Evolutionary conservation across 805 yeast species (phyloP).

Genomic region (Torulaspora maleeae): DNA sequence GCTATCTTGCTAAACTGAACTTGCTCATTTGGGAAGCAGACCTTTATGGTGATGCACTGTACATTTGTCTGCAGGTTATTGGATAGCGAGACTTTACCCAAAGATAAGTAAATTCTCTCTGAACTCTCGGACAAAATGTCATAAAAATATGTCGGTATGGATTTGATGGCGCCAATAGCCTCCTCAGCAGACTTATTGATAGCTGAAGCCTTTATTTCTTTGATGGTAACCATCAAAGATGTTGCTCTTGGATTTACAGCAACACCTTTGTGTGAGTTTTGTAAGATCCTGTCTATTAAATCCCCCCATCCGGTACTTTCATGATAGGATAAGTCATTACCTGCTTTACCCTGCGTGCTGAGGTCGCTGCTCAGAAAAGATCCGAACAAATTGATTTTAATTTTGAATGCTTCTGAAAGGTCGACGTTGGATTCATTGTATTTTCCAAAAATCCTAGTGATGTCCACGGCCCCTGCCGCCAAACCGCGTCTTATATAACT

Average conservation of each 20-base stretch:
- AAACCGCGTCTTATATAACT: conserved; percentile 64
- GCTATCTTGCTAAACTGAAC: conserved; percentile 64
- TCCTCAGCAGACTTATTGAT: conserved; percentile 38
- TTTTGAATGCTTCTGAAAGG: conserved; percentile 60
- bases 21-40: conserved; percentile 40
- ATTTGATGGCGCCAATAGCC: conserved; percentile 62
- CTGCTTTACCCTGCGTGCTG: conserved; percentile 17
- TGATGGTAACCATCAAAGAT: conserved; percentile 59
- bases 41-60: conserved; percentile 23
- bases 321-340: conserved; percentile 36
- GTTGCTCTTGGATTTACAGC: conserved; percentile 82
- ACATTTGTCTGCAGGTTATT: conserved; percentile 19
- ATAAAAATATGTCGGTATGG: conserved; percentile 44
- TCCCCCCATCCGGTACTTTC: conserved; percentile 85
- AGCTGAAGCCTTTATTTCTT: conserved; percentile 55
- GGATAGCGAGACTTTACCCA: conserved; percentile 43
- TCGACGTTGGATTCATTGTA: conserved; percentile 55
- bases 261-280: conserved; percentile 69
- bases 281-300: conserved; percentile 67
- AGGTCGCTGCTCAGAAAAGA: conserved; percentile 43
- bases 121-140: conserved; percentile 57
- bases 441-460: conserved; percentile 68
- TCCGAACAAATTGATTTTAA: conserved; percentile 66
- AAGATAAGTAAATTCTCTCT: conserved; percentile 55
- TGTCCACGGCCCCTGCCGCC: conserved; percentile 85